A percentile compares a stretch with the other conserved stretches of the same genome.
Conservation (phyloP, 1,139 yeast species). For the Geotrichum citri-aurantii region DNA sequence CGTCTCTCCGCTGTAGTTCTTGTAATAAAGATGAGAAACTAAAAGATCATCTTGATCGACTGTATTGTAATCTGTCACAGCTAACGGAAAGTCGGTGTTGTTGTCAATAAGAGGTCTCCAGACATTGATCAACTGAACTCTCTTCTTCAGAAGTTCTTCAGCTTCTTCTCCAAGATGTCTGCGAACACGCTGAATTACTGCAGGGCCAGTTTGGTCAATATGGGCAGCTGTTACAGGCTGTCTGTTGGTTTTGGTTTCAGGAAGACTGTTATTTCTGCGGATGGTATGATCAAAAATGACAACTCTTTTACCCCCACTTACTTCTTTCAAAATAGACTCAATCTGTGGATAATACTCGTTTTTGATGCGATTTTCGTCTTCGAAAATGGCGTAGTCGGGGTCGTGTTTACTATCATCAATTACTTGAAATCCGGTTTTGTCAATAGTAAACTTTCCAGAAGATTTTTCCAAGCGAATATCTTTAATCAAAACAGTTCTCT, state of each 20-base stretch:
- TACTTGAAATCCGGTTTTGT: constrained; percentile 14
- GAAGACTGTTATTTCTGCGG: constrained; percentile 17
- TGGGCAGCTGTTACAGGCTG: constrained; percentile 26
- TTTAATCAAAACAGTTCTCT: background rate
- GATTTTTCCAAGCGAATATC: constrained; percentile 20
- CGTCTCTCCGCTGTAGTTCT: constrained; percentile 25
- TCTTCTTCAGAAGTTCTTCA: constrained; percentile 20
- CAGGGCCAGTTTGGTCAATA: constrained; percentile 27
- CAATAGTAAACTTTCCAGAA: background rate
- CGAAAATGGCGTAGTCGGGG: constrained; percentile 19
- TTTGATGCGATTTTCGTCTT: constrained; percentile 21
- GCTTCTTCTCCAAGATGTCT: constrained; percentile 23
- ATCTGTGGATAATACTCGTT: constrained; percentile 23
- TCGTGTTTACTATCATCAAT: constrained; percentile 10
- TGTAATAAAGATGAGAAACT: constrained; percentile 22
- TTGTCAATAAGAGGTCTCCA: constrained; percentile 27
- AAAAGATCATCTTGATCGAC: constrained; percentile 21
- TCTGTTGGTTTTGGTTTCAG: constrained; percentile 18
- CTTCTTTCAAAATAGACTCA: constrained; percentile 18
- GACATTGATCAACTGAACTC: constrained; percentile 27
- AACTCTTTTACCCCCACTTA: constrained; percentile 20
- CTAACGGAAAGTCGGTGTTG: constrained; percentile 25
- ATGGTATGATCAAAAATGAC: constrained; percentile 27
- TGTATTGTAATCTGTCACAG: constrained; percentile 24
- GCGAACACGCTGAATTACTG: constrained; percentile 24